phyloP scores from a whole-genome alignment of 1,284 basidiomycete genomes.

The Phylloporus sp. region DNA sequence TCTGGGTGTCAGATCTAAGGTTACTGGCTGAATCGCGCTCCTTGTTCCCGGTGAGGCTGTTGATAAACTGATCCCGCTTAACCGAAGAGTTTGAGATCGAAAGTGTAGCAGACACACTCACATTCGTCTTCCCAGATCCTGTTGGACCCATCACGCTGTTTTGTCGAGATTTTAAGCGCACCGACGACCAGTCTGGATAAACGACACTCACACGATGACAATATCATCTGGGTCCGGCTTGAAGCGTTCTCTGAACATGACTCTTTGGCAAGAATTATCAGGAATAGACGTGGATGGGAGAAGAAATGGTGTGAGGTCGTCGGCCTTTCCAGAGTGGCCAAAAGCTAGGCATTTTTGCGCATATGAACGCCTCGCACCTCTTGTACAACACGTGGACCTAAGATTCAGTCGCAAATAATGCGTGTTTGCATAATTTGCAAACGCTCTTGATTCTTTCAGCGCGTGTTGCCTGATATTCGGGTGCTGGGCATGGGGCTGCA shows the following conservation, averaged over 20 bases:
- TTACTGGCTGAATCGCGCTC: not conserved
- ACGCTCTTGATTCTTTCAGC: too few relatives aligned
- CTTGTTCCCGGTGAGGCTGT: slow-evolving; percentile 11
- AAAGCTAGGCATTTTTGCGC: too few relatives aligned
- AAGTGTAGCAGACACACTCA: slow-evolving; percentile 1
- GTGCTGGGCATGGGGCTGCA: not conserved
- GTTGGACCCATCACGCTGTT: slow-evolving; percentile 26
- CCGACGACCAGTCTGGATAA: not conserved
- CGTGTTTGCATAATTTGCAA: not conserved
- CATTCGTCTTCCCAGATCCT: slow-evolving; percentile 22
- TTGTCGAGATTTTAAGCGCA: too few relatives aligned
- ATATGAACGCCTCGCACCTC: not conserved
- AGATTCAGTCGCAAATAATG: not conserved
- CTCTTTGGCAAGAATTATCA: not conserved
- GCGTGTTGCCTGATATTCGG: not conserved
- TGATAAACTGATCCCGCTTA: slow-evolving; percentile 21
- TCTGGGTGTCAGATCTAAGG: slow-evolving; percentile 21
- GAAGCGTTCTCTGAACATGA: not conserved
- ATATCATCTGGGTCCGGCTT: not conserved
- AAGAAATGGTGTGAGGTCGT: not conserved
- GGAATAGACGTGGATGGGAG: not conserved
- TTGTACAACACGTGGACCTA: not conserved
- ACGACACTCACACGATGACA: slow-evolving; percentile 15
- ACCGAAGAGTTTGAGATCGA: not conserved
- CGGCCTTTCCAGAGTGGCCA: not conserved